Conservation (phyloP, 371 early-diverging fungal species). For the Batrachochytrium dendrobatidis region DNA sequence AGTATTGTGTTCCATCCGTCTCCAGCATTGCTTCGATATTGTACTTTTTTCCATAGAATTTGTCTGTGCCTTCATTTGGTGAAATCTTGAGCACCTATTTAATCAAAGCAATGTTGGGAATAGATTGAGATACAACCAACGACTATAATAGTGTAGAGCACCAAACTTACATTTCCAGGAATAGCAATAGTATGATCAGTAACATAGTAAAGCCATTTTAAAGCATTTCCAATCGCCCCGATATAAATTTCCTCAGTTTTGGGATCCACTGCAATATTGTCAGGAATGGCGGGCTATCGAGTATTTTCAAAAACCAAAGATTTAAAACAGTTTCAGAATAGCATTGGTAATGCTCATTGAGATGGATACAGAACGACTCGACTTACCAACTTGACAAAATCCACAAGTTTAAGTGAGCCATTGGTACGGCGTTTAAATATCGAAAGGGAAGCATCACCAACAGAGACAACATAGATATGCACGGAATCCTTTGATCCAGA, state of each 20-base stretch:
- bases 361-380: too few species aligned
- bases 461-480: neutral
- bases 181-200: neutral
- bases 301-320: too few species aligned
- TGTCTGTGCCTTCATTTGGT: neutral
- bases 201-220: neutral
- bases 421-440: neutral
- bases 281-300: neutral
- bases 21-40: neutral
- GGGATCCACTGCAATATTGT: neutral
- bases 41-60: conserved; percentile 1
- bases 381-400: neutral
- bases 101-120: too few species aligned
- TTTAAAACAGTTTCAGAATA: too few species aligned
- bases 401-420: neutral
- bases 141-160: too few species aligned
- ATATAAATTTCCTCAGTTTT: neutral
- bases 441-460: neutral
- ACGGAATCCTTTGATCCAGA: neutral
- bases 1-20: neutral
- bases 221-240: neutral
- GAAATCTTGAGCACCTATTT: neutral
- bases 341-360: neutral
- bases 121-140: too few species aligned
- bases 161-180: neutral